Conservation (phyloP, 352 stramenopile species). For the Phytophthora quininea region DNA sequence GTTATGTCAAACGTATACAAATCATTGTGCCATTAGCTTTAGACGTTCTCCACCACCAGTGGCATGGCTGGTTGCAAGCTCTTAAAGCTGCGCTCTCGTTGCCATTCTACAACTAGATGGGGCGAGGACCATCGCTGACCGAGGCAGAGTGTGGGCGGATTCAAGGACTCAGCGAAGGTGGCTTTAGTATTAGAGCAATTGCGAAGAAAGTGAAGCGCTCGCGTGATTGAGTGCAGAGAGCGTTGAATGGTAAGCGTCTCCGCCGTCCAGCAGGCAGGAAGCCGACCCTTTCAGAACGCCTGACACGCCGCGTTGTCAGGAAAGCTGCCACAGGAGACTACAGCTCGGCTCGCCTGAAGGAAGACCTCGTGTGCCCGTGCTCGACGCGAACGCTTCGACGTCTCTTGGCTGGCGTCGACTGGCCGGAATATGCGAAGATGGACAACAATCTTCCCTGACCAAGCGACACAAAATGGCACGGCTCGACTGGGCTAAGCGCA, state of each 20-base stretch:
- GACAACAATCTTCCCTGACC: conserved; percentile 1
- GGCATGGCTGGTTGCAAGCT: background rate
- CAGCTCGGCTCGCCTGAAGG: background rate
- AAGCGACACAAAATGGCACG: conserved; percentile 9
- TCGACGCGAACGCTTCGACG: background rate
- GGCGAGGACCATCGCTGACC: background rate
- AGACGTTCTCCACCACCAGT: background rate
- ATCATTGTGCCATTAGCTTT: background rate
- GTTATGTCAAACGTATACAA: background rate
- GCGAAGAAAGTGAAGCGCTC: background rate
- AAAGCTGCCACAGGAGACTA: background rate
- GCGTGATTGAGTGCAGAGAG: background rate
- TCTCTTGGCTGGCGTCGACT: background rate
- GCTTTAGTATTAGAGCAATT: background rate
- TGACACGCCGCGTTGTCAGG: background rate
- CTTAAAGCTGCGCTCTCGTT: background rate
- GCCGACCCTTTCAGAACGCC: background rate
- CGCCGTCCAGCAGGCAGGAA: background rate
- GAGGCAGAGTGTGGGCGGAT: background rate
- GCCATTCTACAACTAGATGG: background rate
- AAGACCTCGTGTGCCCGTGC: background rate
- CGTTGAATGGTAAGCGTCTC: background rate
- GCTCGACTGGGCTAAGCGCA: background rate
- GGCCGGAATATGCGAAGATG: conserved; percentile 1
- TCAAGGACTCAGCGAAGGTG: background rate